phyloP scores from a whole-genome alignment of 2,329 filamentous ascomycete genomes.

The Orbilia blumenaviensis region DNA sequence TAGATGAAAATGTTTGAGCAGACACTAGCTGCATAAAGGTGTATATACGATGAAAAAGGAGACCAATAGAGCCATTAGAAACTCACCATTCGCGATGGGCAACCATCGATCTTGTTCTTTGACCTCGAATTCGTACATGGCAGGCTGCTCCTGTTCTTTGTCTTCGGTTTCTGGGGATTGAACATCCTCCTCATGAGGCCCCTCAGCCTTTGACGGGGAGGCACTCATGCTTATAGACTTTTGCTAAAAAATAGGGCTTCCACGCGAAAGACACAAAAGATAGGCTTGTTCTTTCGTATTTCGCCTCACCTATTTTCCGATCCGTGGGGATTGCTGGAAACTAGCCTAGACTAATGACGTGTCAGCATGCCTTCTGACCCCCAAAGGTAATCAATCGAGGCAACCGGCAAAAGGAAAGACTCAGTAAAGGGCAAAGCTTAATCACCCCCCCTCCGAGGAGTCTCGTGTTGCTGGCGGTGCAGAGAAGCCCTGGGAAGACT shows the following conservation, averaged over 20 bases:
- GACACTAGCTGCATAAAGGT: constrained; percentile 53
- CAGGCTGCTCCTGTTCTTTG: constrained; percentile 72
- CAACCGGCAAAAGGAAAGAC: constrained; percentile 51
- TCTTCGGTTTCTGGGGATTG: constrained; percentile 93
- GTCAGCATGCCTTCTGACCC: constrained; percentile 54
- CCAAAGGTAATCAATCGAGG: constrained; percentile 51
- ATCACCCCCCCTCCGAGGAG: constrained; percentile 31
- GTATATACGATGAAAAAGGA: constrained; percentile 57
- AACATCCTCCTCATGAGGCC: constrained; percentile 84
- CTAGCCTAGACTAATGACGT: constrained; percentile 54
- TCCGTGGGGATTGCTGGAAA: constrained; percentile 59
- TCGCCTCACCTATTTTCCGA: constrained; percentile 59
- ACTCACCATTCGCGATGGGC: constrained; percentile 99
- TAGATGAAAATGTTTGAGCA: constrained; percentile 56
- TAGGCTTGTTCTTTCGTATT: constrained; percentile 68
- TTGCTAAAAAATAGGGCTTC: constrained; percentile 61
- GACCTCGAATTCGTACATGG: constrained; percentile 82
- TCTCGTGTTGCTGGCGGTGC: constrained; percentile 54
- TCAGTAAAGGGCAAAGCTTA: constrained; percentile 48
- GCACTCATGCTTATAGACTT: constrained; percentile 67
- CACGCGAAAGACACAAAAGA: constrained; percentile 64
- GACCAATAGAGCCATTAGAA: constrained; percentile 53
- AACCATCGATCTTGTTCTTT: constrained; percentile 99
- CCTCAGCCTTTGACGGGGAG: constrained; percentile 66
- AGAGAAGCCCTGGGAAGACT: constrained; percentile 52